Base-by-base conservation (phyloP, 176 grass and related monocot species). In the Stipa capillata region DNA sequence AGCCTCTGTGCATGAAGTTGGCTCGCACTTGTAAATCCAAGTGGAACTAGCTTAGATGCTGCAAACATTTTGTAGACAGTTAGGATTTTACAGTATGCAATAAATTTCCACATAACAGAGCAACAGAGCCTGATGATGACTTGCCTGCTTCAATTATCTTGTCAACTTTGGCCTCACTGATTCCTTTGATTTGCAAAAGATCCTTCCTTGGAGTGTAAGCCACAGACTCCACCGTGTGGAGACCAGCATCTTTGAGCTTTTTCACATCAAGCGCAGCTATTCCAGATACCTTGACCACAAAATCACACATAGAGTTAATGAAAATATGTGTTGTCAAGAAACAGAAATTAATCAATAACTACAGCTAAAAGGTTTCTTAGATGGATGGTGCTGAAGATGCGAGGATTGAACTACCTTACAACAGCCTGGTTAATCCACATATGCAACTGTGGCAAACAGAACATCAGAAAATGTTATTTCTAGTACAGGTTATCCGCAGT, bases 91-190 rank as follows among this genome's bases (percentile, higher is more conserved):
- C 20, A 79, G 1, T 16, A 13, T 43, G 23, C 36, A 70, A 48
- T 23, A 69, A 48, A 40, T 24, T 79, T 63, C 17, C 47, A 40
- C 42, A 56, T 8, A 88, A 59, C 64, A n/a, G 62, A 29, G 29
- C 24, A 45, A 69, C 41, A 45, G 9, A 65, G 25, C 36, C 1
- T 31, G 64, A 70, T 21, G 2, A 77, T 82, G 52, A 61, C 70
- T 83, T 79, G 71, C 92, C 92, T 87, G 92, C 92, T 89, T 99
- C 92, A 73, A 99, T 84, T 80, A 99, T 99, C 44, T 99, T 99
- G 81, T 93, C 96, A 55, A 95, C 96, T 88, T 99, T 95, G 55
- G 96, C 92, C 69, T 99, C 96, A 83, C 92, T 91, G 57, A 99
- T 99, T 60, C 92, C 92, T 95, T 99, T 99, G 17, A 99, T 99